Conservation (phyloP, 495 filamentous ascomycete species). For the Penicillium canescens region DNA sequence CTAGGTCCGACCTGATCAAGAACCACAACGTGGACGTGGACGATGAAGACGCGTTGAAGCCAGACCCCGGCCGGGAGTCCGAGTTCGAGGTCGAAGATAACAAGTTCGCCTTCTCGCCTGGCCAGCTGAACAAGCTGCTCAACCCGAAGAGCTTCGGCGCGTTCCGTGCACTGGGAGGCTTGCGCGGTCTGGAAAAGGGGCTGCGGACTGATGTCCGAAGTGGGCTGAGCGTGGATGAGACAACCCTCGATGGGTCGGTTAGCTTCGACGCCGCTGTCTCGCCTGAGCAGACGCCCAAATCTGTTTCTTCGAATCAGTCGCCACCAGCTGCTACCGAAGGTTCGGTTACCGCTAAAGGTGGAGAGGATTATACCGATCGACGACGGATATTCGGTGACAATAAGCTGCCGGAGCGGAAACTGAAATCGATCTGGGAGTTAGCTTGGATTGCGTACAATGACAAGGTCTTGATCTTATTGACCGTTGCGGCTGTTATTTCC, state of each 20-base stretch:
- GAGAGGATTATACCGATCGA: slow-evolving; percentile 58
- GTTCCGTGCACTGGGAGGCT: slow-evolving; percentile 76
- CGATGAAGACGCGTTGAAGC: slow-evolving; percentile 62
- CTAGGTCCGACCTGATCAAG: slow-evolving; percentile 39
- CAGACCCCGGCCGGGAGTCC: slow-evolving; percentile 68
- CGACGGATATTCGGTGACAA: slow-evolving; percentile 71
- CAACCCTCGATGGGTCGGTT: slow-evolving; percentile 59
- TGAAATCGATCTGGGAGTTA: slow-evolving; percentile 69
- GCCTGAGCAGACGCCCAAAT: slow-evolving; percentile 28
- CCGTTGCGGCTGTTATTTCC: slow-evolving; percentile 76
- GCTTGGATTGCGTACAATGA: slow-evolving; percentile 86
- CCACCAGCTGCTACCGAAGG: slow-evolving; percentile 30
- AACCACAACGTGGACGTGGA: slow-evolving; percentile 41
- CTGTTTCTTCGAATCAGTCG: slow-evolving; percentile 24
- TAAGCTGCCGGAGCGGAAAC: slow-evolving; percentile 66
- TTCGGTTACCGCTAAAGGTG: slow-evolving; percentile 20
- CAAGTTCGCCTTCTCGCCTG: slow-evolving; percentile 78
- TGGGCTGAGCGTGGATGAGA: slow-evolving; percentile 78
- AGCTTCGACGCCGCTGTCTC: slow-evolving; percentile 64
- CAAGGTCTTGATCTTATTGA: slow-evolving; percentile 78
- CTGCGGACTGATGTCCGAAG: slow-evolving; percentile 65
- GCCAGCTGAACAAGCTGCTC: slow-evolving; percentile 74
- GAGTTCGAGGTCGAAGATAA: slow-evolving; percentile 78
- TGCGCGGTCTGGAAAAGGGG: slow-evolving; percentile 74
- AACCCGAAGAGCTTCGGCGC: slow-evolving; percentile 81